Evolutionary conservation across 2,329 filamentous ascomycete species (phyloP).

Genomic region (Sporothrix dimorphospora): DNA sequence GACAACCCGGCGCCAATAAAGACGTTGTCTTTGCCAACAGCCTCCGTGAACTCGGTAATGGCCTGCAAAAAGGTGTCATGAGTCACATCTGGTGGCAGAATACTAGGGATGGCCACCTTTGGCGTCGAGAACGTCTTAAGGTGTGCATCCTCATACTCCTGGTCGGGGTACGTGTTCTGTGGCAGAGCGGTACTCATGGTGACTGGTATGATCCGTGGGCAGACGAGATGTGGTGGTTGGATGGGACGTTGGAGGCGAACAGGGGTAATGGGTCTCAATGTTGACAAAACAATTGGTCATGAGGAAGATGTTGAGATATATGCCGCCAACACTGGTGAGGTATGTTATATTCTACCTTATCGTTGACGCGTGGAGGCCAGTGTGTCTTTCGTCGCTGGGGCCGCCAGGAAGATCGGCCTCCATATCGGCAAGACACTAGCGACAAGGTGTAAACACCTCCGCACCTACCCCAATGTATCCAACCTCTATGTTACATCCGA

Average conservation of each 20-base stretch:
- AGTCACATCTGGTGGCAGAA: conserved; percentile 44
- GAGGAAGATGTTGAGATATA: too few species aligned
- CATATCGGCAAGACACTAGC: neutral
- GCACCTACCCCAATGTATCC: neutral
- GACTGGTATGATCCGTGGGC: neutral
- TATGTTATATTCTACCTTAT: too few species aligned
- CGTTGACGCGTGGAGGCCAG: too few species aligned
- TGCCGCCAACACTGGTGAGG: too few species aligned
- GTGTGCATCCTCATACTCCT: conserved; percentile 45
- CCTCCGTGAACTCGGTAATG: conserved; percentile 39
- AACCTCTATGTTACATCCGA: neutral
- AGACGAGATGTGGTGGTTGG: neutral
- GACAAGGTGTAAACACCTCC: neutral
- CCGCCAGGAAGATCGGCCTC: neutral
- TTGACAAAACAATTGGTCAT: too few species aligned
- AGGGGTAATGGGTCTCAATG: too few species aligned
- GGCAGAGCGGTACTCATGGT: conserved; percentile 15
- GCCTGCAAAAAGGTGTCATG: conserved; percentile 43
- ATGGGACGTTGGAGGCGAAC: too few species aligned
- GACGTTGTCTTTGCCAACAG: conserved; percentile 45
- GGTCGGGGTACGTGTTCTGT: conserved; percentile 40
- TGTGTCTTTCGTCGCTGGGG: too few species aligned
- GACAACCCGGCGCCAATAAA: conserved; percentile 41
- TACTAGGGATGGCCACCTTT: conserved; percentile 39
- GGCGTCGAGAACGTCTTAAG: conserved; percentile 45